These are phyloP conservation scores for Phytophthora aleatoria DNA, from an alignment of 352 stramenopile genomes.

Conservation along the genomic window DNA sequence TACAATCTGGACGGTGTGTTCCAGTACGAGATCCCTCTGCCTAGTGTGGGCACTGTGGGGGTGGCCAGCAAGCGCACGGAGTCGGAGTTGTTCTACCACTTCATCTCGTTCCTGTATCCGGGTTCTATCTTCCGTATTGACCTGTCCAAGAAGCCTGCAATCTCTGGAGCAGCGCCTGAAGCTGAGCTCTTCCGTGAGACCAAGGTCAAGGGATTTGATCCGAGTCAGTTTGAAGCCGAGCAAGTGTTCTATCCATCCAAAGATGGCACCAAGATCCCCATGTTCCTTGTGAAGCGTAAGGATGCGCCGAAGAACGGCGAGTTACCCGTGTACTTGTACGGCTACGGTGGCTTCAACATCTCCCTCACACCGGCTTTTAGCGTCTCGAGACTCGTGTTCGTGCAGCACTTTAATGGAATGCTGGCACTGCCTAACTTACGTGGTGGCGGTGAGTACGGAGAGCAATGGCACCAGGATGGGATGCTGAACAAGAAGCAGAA, in stretches of 20 bases:
- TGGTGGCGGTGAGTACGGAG: slow-evolving; percentile 93
- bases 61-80: slow-evolving; percentile 74
- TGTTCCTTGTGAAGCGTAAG: slow-evolving; percentile 94
- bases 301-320: slow-evolving; percentile 74
- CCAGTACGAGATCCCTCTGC: slow-evolving; percentile 74
- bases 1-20: slow-evolving; percentile 79
- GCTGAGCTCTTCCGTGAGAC: slow-evolving; percentile 76
- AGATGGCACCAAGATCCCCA: slow-evolving; percentile 95
- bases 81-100: slow-evolving; percentile 90
- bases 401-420: slow-evolving; percentile 92
- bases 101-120: slow-evolving; percentile 87
- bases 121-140: slow-evolving; percentile 82
- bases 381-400: slow-evolving; percentile 84
- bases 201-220: slow-evolving; percentile 83
- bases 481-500: slow-evolving; percentile 94
- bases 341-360: slow-evolving; percentile 97
- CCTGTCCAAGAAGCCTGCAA: slow-evolving; percentile 35
- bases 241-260: slow-evolving; percentile 91
- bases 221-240: slow-evolving; percentile 80
- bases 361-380: slow-evolving; percentile 91
- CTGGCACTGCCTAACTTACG: slow-evolving; percentile 94
- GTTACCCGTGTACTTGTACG: slow-evolving; percentile 93
- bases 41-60: slow-evolving; percentile 69
- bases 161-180: slow-evolving; percentile 21
- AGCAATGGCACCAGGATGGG: slow-evolving; percentile 92